These are phyloP conservation scores for Yamadazyma triangularis DNA, from an alignment of 1,139 yeast species.

Conservation along the genomic window DNA sequence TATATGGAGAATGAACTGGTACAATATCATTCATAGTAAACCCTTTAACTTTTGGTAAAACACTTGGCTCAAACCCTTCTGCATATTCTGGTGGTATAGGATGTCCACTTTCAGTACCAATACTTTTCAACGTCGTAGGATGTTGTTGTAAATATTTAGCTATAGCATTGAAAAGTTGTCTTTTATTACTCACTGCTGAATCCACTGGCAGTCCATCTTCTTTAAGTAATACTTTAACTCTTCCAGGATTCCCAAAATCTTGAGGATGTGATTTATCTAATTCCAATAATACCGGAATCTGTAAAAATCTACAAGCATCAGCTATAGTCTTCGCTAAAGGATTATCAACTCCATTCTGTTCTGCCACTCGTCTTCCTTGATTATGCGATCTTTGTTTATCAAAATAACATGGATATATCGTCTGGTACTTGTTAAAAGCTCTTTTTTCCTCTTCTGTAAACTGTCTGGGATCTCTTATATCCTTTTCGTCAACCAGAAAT, in stretches of 20 bases:
- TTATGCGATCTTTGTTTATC: constrained; percentile 71
- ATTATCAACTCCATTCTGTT: constrained; percentile 66
- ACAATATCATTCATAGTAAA: constrained; percentile 81
- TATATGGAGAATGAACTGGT: constrained; percentile 75
- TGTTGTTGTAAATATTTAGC: constrained; percentile 59
- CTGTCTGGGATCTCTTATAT: constrained; percentile 33
- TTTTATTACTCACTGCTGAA: constrained; percentile 49
- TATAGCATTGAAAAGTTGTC: constrained; percentile 59
- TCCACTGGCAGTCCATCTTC: constrained; percentile 41
- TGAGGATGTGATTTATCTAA: constrained; percentile 91
- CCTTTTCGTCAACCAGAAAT: constrained; percentile 14
- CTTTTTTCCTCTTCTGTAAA: constrained; percentile 50
- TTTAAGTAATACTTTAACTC: constrained; percentile 72
- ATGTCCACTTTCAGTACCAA: constrained; percentile 48
- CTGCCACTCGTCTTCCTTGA: constrained; percentile 79
- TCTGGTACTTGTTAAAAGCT: constrained; percentile 62
- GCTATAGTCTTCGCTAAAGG: constrained; percentile 83
- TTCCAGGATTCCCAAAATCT: constrained; percentile 95
- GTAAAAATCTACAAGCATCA: constrained; percentile 51
- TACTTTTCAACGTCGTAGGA: constrained; percentile 66
- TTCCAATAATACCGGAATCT: constrained; percentile 58
- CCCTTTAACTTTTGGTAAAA: constrained; percentile 76
- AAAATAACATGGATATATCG: constrained; percentile 88
- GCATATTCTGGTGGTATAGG: constrained; percentile 62
- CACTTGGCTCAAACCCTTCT: constrained; percentile 49